These are phyloP conservation scores for Bryoglossum gracile DNA, from an alignment of 495 filamentous ascomycete genomes.

Conservation along the genomic window DNA sequence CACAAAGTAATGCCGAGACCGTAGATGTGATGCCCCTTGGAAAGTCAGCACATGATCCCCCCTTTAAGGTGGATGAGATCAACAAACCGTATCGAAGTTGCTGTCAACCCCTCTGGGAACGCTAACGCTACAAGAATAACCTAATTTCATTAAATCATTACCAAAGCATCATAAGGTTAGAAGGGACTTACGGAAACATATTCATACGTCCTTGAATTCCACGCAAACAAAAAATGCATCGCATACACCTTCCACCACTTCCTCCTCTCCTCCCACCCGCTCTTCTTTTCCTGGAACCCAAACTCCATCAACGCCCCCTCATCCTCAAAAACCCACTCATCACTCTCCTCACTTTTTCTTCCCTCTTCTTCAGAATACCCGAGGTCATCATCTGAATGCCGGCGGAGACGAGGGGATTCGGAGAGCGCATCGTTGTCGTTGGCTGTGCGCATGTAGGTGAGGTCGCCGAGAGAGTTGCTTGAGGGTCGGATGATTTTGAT, in stretches of 20 bases:
- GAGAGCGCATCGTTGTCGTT: not conserved
- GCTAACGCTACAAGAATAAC: conserved; percentile 51
- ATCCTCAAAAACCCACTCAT: not conserved
- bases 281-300: not conserved
- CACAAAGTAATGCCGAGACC: conserved; percentile 6
- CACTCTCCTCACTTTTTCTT: not conserved
- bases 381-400: not conserved
- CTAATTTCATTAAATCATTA: conserved; percentile 18
- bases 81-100: conserved; percentile 33
- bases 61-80: not conserved
- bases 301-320: not conserved
- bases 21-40: conserved; percentile 20
- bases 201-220: conserved; percentile 33
- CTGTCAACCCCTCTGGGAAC: conserved; percentile 43
- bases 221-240: conserved; percentile 32
- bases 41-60: conserved; percentile 12
- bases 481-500: conserved; percentile 3
- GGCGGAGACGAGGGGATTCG: too few species aligned
- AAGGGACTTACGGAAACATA: conserved; percentile 30
- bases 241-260: conserved; percentile 41
- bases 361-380: not conserved
- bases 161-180: not conserved
- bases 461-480: not conserved
- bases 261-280: conserved; percentile 9
- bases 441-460: not conserved